Base-by-base conservation (phyloP, 805 yeast genomes). In the Ogataea glucozyma region DNA sequence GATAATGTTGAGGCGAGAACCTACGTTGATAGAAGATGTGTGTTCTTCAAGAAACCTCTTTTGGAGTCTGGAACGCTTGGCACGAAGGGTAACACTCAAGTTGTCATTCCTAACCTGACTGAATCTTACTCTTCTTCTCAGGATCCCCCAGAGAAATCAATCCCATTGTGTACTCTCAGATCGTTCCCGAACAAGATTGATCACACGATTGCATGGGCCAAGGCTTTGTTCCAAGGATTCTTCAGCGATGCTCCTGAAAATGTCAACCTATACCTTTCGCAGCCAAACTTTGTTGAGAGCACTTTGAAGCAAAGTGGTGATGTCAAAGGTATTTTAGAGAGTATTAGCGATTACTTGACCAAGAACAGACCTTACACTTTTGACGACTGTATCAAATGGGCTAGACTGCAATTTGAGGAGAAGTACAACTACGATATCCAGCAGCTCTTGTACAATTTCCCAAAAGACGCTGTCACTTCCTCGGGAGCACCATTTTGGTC, bases 161-260 rank as follows among this genome's bases (percentile, higher is more conserved):
- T 93, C 60, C 99, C 99, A 23, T 75, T 93, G 59, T 93, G 99
- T 76, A 93, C 99, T 2, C 75, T 93, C 62, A 83, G 98, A 69
- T 87, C 96, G 3, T 93, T 93, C 83, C 99, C 99, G 44, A 87
- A 89, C 67, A 91, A 91, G 69, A 93, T 93, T 57, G 99, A 93
- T 64, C 99, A 93, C 62, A 93, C 99, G 1, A 93, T 93, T 69
- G 98, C 99, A 5, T 93, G 99, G 99, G 96, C 98, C 12, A 95
- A 95, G 70, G 82, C 89, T 14, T 73, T 88, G 61, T 93, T 93
- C 76, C 93, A 86, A 72, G 96, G 93, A 16, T 88, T 81, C 60
- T 93, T 93, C 65, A 73, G 81, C 26, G 97, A 91, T 47, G 76
- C 88, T n/a, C 90, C 96, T 14, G 96, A 88, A 65, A 88, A 88